Evolutionary conservation across 2,329 filamentous ascomycete species (phyloP).

Genomic region (Neodidymelliopsis sp.): DNA sequence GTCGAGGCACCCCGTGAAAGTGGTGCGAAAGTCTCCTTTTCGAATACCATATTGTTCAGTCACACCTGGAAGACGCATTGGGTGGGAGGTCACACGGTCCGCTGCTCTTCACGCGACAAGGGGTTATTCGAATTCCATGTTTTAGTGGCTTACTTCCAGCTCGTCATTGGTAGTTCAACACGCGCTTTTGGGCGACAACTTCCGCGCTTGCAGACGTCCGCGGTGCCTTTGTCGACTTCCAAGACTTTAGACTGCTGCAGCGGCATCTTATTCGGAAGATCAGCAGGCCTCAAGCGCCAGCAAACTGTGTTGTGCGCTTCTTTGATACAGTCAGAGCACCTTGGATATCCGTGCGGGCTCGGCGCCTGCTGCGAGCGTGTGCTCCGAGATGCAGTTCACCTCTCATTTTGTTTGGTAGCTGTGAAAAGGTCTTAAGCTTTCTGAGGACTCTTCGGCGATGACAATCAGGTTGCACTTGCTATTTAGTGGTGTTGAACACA

Average conservation of each 20-base stretch:
- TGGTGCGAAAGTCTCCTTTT: too few relatives aligned
- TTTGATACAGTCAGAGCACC: slow-evolving; percentile 1
- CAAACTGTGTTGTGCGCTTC: slow-evolving; percentile 4
- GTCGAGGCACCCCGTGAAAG: neutral
- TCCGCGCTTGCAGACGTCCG: slow-evolving; percentile 12
- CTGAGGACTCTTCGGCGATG: too few relatives aligned
- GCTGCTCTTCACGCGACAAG: neutral
- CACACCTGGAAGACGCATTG: neutral
- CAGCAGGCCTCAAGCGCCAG: slow-evolving; percentile 10
- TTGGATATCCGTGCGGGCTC: slow-evolving; percentile 11
- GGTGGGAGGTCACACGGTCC: neutral
- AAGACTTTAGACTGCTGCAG: slow-evolving; percentile 14
- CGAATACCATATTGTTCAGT: too few relatives aligned
- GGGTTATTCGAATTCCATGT: slow-evolving; percentile 7
- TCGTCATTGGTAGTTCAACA: slow-evolving; percentile 10
- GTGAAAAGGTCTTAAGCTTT: too few relatives aligned
- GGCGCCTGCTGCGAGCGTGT: neutral
- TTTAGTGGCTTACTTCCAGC: slow-evolving; percentile 14
- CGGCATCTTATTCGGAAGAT: slow-evolving; percentile 8
- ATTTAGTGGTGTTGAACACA: too few relatives aligned
- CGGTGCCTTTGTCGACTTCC: slow-evolving; percentile 5
- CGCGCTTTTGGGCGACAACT: slow-evolving; percentile 9
- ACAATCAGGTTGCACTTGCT: too few relatives aligned
- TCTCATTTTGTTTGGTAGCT: neutral
- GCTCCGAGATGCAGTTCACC: neutral